Base-by-base conservation (phyloP, 495 filamentous ascomycete genomes). In the Parachaetomium inaequale region DNA sequence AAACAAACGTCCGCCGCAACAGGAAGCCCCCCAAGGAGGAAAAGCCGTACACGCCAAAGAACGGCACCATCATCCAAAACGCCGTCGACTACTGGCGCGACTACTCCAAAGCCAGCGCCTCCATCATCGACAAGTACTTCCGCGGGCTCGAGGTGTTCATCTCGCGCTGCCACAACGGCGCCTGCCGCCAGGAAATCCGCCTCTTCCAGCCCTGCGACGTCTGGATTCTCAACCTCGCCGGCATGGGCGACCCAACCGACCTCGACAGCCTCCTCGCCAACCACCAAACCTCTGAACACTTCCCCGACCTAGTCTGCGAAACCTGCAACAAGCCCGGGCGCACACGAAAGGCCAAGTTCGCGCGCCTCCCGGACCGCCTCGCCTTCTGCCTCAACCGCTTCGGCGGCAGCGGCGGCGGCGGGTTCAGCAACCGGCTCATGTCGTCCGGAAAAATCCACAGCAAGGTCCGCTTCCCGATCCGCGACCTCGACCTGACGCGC, bases 121-220 rank as follows among this genome's bases (percentile, higher is more conserved):
- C 68, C 34, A 62, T 78, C 28, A 51, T 78, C 34, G 72, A 72
- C 64, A 72, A 65, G 46, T 73, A 78, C 65, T 78, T 77, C 67
- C 71, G 71, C 26, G 68, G 67, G 17, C 45, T 78, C 15, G 70
- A 75, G 46, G 68, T 72, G 7, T 63, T 62, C 11, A 65, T 69
- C 53, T 52, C 61, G 12, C 49, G 40, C 4, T 78, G 76, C 60
- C 55, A 64, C 12, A 61, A 67, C 62, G 45, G 21, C 2, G 26
- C 36, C 1, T 76, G 74, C 65, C 32, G 52, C 3, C 63, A 66
- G 26, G 64, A 57, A 31, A 68, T 68, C 7, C 62, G 65, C 45
- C 59, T 55, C 7, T 72, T 68, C 26, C 63, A 70, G 36, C 51
- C 61, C 0, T 65, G 62, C 46, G 62, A 73, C 64, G 28, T 69